phyloP scores from a whole-genome alignment of 2,329 filamentous ascomycete species.

The Verticillium alfalfae region DNA sequence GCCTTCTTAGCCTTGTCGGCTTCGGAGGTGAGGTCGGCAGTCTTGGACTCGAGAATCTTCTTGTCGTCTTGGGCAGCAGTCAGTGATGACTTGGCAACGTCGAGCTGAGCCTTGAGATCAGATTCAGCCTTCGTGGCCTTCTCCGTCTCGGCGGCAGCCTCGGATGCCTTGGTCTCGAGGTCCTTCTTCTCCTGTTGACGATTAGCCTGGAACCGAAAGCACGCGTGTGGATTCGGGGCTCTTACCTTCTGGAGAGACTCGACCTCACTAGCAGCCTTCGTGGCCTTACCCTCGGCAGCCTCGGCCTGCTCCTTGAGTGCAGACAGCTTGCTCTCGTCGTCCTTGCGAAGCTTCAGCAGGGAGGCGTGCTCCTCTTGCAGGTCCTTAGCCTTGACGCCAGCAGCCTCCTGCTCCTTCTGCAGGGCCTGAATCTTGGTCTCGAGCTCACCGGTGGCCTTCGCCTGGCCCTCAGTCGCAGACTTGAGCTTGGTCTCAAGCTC shows the following conservation, averaged over 20 bases:
- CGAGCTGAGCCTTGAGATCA: constrained; percentile 4
- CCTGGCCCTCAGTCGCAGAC: constrained; percentile 14
- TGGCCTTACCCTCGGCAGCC: constrained; percentile 27
- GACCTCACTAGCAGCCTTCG: constrained; percentile 29
- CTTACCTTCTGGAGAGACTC: constrained; percentile 23
- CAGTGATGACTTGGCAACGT: constrained; percentile 2
- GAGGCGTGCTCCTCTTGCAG: constrained; percentile 20
- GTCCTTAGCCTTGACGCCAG: constrained; percentile 16
- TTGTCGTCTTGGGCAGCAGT: constrained; percentile 5
- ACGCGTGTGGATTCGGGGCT: neutral
- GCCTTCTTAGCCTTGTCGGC: constrained; percentile 8
- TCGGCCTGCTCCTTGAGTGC: constrained; percentile 23
- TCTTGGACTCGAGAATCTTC: constrained; percentile 5
- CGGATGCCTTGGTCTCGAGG: constrained; percentile 4
- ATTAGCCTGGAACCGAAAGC: neutral
- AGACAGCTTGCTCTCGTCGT: constrained; percentile 21
- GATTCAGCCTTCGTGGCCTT: constrained; percentile 8
- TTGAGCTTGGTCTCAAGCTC: constrained; percentile 18
- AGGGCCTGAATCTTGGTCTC: constrained; percentile 18
- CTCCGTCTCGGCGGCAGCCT: constrained; percentile 2
- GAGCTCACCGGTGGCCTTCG: constrained; percentile 15
- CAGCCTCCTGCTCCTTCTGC: constrained; percentile 17
- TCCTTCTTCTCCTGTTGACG: constrained; percentile 3
- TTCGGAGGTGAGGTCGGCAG: constrained; percentile 2
- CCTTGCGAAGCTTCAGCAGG: constrained; percentile 22